Percentiles rank a stretch among this genome's conserved stretches.
phyloP scores from a whole-genome alignment of 345 rosid genomes.

The Euphorbia pulcherrima region DNA sequence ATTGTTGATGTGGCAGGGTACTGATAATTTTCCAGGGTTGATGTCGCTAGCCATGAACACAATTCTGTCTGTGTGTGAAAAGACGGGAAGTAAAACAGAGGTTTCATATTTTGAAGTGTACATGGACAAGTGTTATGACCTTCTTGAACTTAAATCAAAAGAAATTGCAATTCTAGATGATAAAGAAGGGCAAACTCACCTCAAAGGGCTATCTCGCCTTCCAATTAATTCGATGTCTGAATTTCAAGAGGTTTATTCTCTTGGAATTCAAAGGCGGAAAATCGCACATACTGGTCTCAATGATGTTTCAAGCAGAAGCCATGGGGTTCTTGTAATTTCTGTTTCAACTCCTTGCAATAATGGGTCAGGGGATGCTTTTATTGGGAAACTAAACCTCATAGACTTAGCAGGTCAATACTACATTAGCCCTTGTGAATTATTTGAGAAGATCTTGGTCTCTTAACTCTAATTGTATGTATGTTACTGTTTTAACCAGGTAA shows the following conservation, averaged over 20 bases:
- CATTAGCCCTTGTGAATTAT: neutral
- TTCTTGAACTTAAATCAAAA: constrained; percentile 46
- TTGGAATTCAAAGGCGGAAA: constrained; percentile 66
- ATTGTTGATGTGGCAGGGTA: constrained; percentile 51
- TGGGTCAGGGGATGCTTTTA: constrained; percentile 33
- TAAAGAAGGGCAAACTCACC: constrained; percentile 69
- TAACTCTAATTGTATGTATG: neutral
- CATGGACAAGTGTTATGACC: constrained; percentile 88
- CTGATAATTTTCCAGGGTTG: constrained; percentile 52
- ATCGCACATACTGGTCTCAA: constrained; percentile 79
- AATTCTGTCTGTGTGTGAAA: constrained; percentile 49
- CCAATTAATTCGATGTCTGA: constrained; percentile 52
- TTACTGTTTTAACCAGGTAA: constrained; percentile 46
- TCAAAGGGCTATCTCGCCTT: constrained; percentile 65
- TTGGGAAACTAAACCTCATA: constrained; percentile 84
- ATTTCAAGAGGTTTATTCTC: constrained; percentile 48
- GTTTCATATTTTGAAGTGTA: constrained; percentile 90
- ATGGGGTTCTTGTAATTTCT: constrained; percentile 73
- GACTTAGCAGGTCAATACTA: constrained; percentile 78
- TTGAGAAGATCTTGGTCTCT: neutral
- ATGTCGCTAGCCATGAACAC: constrained; percentile 72
- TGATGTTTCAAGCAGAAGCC: constrained; percentile 92
- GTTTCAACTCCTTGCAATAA: constrained; percentile 41
- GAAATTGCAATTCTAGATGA: constrained; percentile 67
- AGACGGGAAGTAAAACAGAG: constrained; percentile 47